Evolutionary conservation across 2,329 filamentous ascomycete genomes (phyloP), one percentile per base, ranked within the genome.

Genomic region (Aspergillus sp.): DNA sequence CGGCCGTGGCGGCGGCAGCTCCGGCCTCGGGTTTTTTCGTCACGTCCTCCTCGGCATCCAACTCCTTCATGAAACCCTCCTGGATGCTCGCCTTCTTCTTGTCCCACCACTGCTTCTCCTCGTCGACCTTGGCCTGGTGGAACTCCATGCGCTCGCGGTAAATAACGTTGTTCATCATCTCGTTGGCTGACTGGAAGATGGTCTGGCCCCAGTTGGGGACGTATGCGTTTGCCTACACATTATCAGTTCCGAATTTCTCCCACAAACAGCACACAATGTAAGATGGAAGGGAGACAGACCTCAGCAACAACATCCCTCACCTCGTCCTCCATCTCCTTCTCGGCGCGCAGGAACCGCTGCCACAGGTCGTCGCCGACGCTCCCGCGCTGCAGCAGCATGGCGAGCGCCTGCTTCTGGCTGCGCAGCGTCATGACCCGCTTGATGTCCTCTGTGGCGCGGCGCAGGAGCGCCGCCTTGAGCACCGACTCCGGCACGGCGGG

Each of bases 281-380:
- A 50, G 7, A 25, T n/a, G n/a, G n/a, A n/a, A 50, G 13, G 50
- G 50, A 47, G 9, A 23, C 81, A 57, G 72, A 95, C 91, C 86
- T 97, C 93, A 64, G 86, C 84, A 31, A 97, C 91, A 20, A 97
- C 93, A 74, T 99, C 94, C 64, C 90, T 85, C 56, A 99, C 80
- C 76, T 99, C 94, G 61, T 91, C 90, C 76, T 99, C 92, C 80
- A 97, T 95, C 76, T 99, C 94, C 78, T 95, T 92, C 82, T 99
- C 94, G 0, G 93, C 94, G 47, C 91, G 83, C 74, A 87, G 76
- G 73, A 97, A 96, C 36, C 93, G 82, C 78, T 97, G 90, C 88
- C 91, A 96, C 62, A 99, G 75, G 72, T 99, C 94, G 70, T 99
- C 94, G 13, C 94, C 93, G 1, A 99, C 91, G 66, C 91, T 96